A percentile compares a stretch with the other conserved stretches of the same genome.
These are phyloP conservation scores for Salvia sclarea DNA, from an alignment of 305 asterid genomes.

Conservation along the genomic window DNA sequence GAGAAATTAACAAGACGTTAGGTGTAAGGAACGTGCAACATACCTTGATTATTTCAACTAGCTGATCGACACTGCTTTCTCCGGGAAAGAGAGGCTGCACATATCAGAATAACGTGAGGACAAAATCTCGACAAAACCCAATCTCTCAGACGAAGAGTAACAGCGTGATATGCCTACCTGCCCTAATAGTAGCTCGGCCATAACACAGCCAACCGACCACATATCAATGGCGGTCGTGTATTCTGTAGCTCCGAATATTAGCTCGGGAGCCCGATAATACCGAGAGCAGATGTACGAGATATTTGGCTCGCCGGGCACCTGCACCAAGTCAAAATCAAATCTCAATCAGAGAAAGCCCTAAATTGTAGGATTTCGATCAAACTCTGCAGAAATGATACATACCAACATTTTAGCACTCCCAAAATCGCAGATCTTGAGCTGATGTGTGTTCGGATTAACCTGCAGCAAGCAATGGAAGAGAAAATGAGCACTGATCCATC, in stretches of 20 bases:
- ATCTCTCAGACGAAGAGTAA: not conserved
- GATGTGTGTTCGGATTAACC: conserved; percentile 83
- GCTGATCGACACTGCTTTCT: conserved; percentile 93
- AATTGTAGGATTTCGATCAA: not conserved
- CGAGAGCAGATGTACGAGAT: conserved; percentile 96
- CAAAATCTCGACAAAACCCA: not conserved
- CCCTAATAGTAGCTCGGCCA: conserved; percentile 94
- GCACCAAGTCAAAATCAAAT: not conserved
- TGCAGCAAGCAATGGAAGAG: conserved; percentile 32
- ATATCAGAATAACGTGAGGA: conserved; percentile 23
- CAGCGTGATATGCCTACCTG: conserved; percentile 47
- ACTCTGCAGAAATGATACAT: conserved; percentile 30
- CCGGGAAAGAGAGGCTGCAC: conserved; percentile 97
- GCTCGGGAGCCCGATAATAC: conserved; percentile 92
- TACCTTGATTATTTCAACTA: conserved; percentile 95
- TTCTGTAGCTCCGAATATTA: conserved; percentile 95
- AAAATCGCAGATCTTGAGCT: conserved; percentile 90
- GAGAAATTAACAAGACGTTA: not conserved
- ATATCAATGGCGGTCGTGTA: conserved; percentile 91
- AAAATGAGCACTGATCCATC: not conserved
- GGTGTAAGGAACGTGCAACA: not conserved
- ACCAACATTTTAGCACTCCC: conserved; percentile 98
- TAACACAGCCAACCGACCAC: conserved; percentile 98
- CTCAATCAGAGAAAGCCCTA: conserved; percentile 9
- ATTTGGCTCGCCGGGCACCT: conserved; percentile 98